Base-by-base conservation (phyloP, 1,284 basidiomycete species). In the Leccinum fallax region DNA sequence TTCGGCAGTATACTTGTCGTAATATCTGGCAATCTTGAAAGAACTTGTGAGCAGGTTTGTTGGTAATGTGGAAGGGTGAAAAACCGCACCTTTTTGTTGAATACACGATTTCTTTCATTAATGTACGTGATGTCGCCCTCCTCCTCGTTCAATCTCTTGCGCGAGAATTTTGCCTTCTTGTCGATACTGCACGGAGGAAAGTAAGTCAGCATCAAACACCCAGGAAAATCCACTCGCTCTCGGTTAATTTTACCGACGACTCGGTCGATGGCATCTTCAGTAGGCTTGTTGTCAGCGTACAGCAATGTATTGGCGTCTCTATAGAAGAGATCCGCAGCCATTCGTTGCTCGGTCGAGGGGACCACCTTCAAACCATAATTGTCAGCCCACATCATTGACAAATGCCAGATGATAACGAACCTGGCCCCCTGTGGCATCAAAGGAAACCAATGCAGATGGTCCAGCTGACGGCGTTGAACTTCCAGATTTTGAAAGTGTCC, bases 81-180 rank as follows among this genome's bases (percentile, higher is more conserved):
- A 8, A 46, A 32, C 63, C 79, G n/a, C 34, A 90, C 92, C 89
- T 98, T 99, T 81, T 96, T 96, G 87, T 98, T 99, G 85, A 98
- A 99, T 58, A 97, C 94, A 71, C 94, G 90, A 81, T 99, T 99
- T 76, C 91, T 89, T 76, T 98, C 94, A 83, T 99, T 99, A 87
- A 99, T 99, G 75, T 99, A 99, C 13, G 95, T 98, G 76, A 99
- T 93, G 68, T 98, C 95, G 60, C 92, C 95, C 65, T 97, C 91
- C 58, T 92, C 90, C 71, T 98, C 95, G 78, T 97, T 95, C 73
- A 82, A 81, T 62, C 95, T 85, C 77, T 94, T 93, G 66, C 95
- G 83, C 40, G 91, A 93, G 78, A 94, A 90, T 72, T 93, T 96
- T 72, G 86, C 83, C 74, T 92, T 89, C 80, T 93, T 92, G 78